Evolutionary conservation across 2,329 filamentous ascomycete species (phyloP).

Genomic region (Fusarium metavorans): DNA sequence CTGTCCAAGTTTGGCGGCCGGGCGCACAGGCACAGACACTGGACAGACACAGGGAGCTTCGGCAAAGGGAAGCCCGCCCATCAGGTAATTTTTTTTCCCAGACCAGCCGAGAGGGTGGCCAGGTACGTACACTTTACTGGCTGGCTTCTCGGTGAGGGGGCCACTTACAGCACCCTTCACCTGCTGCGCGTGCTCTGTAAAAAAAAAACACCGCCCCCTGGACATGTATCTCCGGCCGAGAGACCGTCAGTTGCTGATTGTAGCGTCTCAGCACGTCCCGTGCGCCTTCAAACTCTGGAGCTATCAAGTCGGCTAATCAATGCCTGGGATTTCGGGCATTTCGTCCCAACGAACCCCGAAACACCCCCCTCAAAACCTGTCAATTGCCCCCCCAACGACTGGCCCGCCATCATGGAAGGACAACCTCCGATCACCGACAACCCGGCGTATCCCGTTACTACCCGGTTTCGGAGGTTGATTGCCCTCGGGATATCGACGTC

Average conservation of each 20-base stretch:
- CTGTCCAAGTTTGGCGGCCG: conserved; percentile 36
- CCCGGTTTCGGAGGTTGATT: conserved; percentile 35
- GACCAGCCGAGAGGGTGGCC: conserved; percentile 18
- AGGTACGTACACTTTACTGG: conserved; percentile 24
- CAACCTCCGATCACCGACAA: conserved; percentile 18
- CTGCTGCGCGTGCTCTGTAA: conserved; percentile 14
- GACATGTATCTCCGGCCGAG: conserved; percentile 42
- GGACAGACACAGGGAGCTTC: conserved; percentile 38
- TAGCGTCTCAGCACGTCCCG: neutral
- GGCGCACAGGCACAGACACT: conserved; percentile 20
- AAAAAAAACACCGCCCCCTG: conserved; percentile 21
- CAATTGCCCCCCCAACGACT: conserved; percentile 24
- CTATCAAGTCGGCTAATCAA: conserved; percentile 21
- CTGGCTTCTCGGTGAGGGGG: conserved; percentile 9
- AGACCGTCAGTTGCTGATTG: conserved; percentile 5
- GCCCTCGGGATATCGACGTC: conserved; percentile 34
- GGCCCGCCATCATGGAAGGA: conserved; percentile 2
- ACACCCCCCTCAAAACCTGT: conserved; percentile 24
- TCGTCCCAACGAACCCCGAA: conserved; percentile 36
- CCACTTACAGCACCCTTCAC: conserved; percentile 27
- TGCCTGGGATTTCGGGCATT: conserved; percentile 32
- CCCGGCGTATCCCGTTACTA: conserved; percentile 42
- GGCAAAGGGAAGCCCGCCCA: conserved; percentile 39
- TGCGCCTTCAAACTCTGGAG: conserved; percentile 10
- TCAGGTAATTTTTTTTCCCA: conserved; percentile 44